Conservation (phyloP, 176 grass and related monocot species). For the Musa schizocarpa region DNA sequence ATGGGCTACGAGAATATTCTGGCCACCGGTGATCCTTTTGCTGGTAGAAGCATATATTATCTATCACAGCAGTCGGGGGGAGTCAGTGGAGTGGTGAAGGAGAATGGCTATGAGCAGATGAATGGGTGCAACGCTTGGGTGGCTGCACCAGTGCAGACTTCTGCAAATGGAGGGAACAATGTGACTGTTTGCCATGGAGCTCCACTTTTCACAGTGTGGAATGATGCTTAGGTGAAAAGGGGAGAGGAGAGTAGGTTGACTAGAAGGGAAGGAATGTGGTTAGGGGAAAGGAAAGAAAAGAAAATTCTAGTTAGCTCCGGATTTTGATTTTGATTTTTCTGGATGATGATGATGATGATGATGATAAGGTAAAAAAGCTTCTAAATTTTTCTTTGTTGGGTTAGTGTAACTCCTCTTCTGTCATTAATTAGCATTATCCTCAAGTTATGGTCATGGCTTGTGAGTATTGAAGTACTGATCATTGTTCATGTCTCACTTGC, state of each 20-base stretch:
- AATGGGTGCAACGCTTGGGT: slow-evolving; percentile 30
- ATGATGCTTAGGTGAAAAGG: slow-evolving; percentile 27
- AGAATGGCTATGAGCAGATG: slow-evolving; percentile 24
- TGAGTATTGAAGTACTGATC: not conserved
- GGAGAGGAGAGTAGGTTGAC: not conserved
- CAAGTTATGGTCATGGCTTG: not conserved
- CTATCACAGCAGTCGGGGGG: slow-evolving; percentile 16
- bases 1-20: slow-evolving; percentile 9
- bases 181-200: slow-evolving; percentile 47
- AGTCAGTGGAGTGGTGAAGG: slow-evolving; percentile 4
- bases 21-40: slow-evolving; percentile 17
- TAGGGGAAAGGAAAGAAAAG: not conserved
- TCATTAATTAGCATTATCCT: not conserved
- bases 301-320: slow-evolving; percentile 13
- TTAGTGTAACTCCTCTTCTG: not conserved
- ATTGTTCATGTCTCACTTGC: not conserved
- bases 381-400: too few relatives aligned
- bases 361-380: not conserved
- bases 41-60: slow-evolving; percentile 19
- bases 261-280: not conserved
- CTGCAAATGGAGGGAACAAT: slow-evolving; percentile 18
- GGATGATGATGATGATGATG: too few relatives aligned
- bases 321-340: not conserved
- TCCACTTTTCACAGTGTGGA: slow-evolving; percentile 42
- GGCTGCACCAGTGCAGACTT: slow-evolving; percentile 16